Evolutionary conservation across 768 basidiomycete genomes (phyloP).

Genomic region (Trametes sanguinea): DNA sequence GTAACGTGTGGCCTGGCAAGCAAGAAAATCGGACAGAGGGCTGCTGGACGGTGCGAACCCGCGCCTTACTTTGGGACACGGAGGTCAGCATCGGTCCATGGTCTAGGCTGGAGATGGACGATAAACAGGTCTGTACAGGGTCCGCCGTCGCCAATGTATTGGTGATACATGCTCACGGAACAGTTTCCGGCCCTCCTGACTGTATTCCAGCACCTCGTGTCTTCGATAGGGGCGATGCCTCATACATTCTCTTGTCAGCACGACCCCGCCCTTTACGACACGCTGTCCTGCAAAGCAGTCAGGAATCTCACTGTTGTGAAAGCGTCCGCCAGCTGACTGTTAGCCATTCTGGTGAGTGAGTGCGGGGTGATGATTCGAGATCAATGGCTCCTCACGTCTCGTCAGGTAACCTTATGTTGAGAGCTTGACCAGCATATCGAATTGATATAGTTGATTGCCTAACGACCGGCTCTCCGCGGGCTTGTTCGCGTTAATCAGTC

Average conservation of each 20-base stretch:
- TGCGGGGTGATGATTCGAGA: background rate
- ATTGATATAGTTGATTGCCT: background rate
- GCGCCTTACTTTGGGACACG: conserved; percentile 9
- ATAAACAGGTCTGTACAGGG: background rate
- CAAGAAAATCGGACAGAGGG: background rate
- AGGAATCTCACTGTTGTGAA: background rate
- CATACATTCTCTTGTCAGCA: conserved; percentile 5
- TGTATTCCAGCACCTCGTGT: conserved; percentile 9
- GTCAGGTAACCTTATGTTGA: background rate
- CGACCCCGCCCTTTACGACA: conserved; percentile 5
- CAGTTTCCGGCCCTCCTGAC: conserved; percentile 5
- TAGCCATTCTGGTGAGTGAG: background rate
- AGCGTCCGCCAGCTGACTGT: background rate
- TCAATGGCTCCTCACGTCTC: background rate
- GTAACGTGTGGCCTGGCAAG: background rate
- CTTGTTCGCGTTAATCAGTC: too few species aligned
- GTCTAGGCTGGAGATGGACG: background rate
- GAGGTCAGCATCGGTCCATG: background rate
- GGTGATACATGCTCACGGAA: conserved; percentile 3
- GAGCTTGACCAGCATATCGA: background rate
- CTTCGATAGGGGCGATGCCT: conserved; percentile 9
- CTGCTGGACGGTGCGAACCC: background rate
- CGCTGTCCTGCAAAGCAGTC: background rate
- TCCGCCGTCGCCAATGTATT: background rate
- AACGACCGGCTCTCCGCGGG: too few species aligned